Conservation (phyloP, 192 early-diverging fungal genomes). For the Backusella tuberculispora region DNA sequence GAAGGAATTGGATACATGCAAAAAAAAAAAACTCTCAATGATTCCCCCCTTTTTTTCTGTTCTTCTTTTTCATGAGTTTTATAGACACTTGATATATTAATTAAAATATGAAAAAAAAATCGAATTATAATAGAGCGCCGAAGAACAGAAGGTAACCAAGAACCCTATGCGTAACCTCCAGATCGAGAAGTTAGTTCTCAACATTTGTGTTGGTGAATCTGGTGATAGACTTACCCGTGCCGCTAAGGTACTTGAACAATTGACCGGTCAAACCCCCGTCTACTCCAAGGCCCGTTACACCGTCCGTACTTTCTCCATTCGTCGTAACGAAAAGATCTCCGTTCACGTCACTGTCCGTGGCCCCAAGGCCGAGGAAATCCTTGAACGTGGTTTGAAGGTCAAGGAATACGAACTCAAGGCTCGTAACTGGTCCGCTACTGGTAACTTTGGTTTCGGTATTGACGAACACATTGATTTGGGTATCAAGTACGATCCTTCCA, state of each 20-base stretch:
- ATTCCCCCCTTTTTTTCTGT: no score
- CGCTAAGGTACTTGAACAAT: constrained; percentile 99
- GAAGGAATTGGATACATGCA: no score
- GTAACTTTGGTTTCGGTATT: constrained; percentile 99
- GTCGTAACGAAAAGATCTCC: constrained; percentile 99
- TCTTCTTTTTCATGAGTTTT: no score
- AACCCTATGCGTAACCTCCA: constrained; percentile 95
- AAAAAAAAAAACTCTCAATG: no score
- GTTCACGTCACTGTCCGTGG: constrained; percentile 98
- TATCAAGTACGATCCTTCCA: constrained; percentile 99
- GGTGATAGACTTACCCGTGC: constrained; percentile 99
- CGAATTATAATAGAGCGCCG: constrained; percentile 27
- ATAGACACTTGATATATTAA: no score
- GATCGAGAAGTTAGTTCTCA: constrained; percentile 99
- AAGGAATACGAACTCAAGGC: constrained; percentile 98
- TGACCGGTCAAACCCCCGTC: constrained; percentile 98
- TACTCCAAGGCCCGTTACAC: constrained; percentile 99
- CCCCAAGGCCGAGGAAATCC: constrained; percentile 85
- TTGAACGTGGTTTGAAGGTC: constrained; percentile 99
- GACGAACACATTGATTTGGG: constrained; percentile 99
- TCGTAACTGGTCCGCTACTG: constrained; percentile 95
- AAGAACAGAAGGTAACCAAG: constrained; percentile 52
- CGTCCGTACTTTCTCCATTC: constrained; percentile 99
- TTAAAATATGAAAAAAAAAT: no score
- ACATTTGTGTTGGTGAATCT: constrained; percentile 99